Conservation (phyloP, 768 basidiomycete species). For the Xerocomellus chrysenteron region DNA sequence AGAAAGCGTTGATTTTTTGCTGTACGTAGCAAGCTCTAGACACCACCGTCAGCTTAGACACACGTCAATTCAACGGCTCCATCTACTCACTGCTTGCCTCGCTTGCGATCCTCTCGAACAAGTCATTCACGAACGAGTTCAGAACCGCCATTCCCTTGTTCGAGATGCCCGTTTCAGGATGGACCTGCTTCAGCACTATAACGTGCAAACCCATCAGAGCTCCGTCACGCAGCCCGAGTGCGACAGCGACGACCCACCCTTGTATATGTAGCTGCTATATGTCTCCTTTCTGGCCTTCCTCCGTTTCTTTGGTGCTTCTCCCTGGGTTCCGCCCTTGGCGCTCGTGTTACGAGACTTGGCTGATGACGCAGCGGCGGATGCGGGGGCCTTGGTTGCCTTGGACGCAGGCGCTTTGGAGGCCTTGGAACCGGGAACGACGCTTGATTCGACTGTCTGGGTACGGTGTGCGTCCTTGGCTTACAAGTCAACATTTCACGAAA, state of each 20-base stretch:
- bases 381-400: constrained; percentile 58
- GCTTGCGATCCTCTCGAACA: constrained; percentile 57
- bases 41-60: not conserved
- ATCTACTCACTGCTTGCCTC: constrained; percentile 47
- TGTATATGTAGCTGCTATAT: constrained; percentile 66
- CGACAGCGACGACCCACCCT: constrained; percentile 35
- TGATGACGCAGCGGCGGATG: constrained; percentile 35
- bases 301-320: constrained; percentile 50
- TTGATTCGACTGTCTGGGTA: not conserved
- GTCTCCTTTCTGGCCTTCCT: constrained; percentile 59
- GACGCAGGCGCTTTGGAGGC: constrained; percentile 36
- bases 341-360: constrained; percentile 35
- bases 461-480: not conserved
- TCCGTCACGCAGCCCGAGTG: too few species aligned
- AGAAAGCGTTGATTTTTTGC: constrained; percentile 73
- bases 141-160: constrained; percentile 62
- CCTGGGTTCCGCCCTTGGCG: constrained; percentile 12
- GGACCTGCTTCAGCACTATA: constrained; percentile 64
- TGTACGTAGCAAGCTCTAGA: constrained; percentile 62
- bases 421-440: constrained; percentile 31
- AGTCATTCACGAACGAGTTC: constrained; percentile 63
- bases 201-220: not conserved
- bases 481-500: too few species aligned
- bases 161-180: constrained; percentile 73
- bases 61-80: not conserved